phyloP scores from a whole-genome alignment of 1,139 yeast species.

The Yamadazyma friedrichii region DNA sequence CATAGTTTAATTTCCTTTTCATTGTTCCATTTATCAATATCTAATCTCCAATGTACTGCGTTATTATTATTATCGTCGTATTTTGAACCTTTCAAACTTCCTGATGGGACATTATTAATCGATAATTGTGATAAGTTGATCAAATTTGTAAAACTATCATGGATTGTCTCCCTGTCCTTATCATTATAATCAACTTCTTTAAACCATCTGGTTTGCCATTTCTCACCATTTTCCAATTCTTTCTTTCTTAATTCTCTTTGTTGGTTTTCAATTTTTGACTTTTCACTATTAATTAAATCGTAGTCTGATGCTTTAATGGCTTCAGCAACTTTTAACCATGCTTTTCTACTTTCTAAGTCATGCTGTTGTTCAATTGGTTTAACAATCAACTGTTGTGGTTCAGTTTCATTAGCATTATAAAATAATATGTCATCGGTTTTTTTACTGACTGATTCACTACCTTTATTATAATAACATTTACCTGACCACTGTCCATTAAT shows the following conservation, averaged over 20 bases:
- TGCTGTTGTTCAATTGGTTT: conserved; percentile 79
- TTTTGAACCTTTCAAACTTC: conserved; percentile 54
- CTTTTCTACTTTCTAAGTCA: conserved; percentile 73
- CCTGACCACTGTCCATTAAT: conserved; percentile 94
- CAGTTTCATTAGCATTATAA: conserved; percentile 60
- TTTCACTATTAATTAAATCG: conserved; percentile 70
- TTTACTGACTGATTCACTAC: conserved; percentile 34
- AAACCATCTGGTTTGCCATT: conserved; percentile 84
- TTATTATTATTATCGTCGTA: conserved; percentile 46
- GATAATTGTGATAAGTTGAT: conserved; percentile 58
- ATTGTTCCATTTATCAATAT: conserved; percentile 50
- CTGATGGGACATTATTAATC: conserved; percentile 64
- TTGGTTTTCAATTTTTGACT: conserved; percentile 72
- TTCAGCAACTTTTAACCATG: conserved; percentile 87
- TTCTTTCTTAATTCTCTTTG: conserved; percentile 78
- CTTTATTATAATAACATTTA: conserved; percentile 51
- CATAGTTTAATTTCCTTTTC: conserved; percentile 51
- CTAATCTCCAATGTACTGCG: conserved; percentile 69
- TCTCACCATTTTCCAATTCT: conserved; percentile 60
- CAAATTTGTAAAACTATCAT: conserved; percentile 43
- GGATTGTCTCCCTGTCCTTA: conserved; percentile 15
- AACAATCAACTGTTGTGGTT: conserved; percentile 60
- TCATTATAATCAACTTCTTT: conserved; percentile 47
- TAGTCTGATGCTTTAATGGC: conserved; percentile 76
- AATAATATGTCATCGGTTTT: conserved; percentile 50